Evolutionary conservation across 257 asterid genomes (phyloP), one percentile per base, ranked within the genome.

Genomic region (Solanum chiquidenum): DNA sequence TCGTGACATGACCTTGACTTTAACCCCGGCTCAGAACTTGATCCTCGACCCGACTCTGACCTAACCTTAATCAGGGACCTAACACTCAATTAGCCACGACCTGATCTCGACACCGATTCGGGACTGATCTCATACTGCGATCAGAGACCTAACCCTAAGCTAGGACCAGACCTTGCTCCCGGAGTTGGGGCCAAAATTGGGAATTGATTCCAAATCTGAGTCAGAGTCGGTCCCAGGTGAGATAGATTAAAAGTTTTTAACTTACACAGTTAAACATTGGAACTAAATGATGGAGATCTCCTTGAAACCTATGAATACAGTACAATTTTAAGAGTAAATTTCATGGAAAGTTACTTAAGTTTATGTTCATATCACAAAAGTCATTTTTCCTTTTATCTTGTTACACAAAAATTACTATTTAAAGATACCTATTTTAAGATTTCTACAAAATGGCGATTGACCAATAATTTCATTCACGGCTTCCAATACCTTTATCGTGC

Each of bases 141-240:
- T 60, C 0, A 0, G 5, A 60, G 13, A 60, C 29, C 29, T 60
- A 21, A 60, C 12, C 29, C 12, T 0, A 23, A 60, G 68, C 6
- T 23, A 60, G 5, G 68, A 60, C 12, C 2, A 0, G 3, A 23
- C 27, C 5, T 21, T 60, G 29, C 27, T 16, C 12, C 5, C 31
- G 31, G 5, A 21, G 5, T 60, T 58, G 5, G 68, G 27, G 68
- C 11, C 12, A 23, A 8, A 23, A 23, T 58, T 58, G 62, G 9
- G 62, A 52, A 23, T 18, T 52, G n/a, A 6, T 52, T 18, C n/a
- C 3, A 52, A 55, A 55, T 55, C 9, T 0, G 1, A 52, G 23
- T 55, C 0, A 1, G 0, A 52, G 10, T 55, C 0, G 0, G 2
- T 55, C 1, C 3, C 1, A 0, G 1, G 3, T 55, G 9, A 18